These are phyloP conservation scores for Euryodendron excelsum DNA, from an alignment of 148 eudicot genomes.

Conservation along the genomic window DNA sequence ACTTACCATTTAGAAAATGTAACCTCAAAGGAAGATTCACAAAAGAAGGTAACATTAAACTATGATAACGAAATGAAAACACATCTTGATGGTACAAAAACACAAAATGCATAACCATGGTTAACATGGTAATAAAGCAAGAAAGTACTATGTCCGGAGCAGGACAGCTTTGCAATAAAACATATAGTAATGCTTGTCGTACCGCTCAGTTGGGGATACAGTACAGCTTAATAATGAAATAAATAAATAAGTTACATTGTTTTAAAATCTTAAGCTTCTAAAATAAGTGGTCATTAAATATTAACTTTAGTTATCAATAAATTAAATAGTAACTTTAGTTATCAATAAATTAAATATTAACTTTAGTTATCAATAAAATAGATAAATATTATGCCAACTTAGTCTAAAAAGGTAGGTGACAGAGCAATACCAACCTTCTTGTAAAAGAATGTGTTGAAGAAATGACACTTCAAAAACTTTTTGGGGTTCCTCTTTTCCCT, in stretches of 20 bases:
- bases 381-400: not conserved
- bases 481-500: conserved; percentile 87
- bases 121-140: too few species aligned
- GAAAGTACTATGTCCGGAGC: not conserved
- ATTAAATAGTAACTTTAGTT: too few species aligned
- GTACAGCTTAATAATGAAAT: not conserved
- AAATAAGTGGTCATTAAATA: not conserved
- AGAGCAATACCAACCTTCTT: conserved; percentile 70
- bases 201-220: not conserved
- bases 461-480: conserved; percentile 88
- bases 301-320: too few species aligned
- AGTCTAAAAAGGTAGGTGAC: not conserved
- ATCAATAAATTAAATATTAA: too few species aligned
- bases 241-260: too few species aligned
- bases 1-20: too few species aligned
- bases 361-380: too few species aligned
- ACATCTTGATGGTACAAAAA: not conserved
- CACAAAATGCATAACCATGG: not conserved
- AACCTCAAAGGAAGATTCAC: not conserved
- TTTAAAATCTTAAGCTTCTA: not conserved
- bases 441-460: conserved; percentile 94
- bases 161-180: not conserved
- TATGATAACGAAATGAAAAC: not conserved
- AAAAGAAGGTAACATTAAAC: not conserved
- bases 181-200: not conserved